Base-by-base conservation (phyloP, 2,329 filamentous ascomycete genomes). In the Anthostomella pinea region DNA sequence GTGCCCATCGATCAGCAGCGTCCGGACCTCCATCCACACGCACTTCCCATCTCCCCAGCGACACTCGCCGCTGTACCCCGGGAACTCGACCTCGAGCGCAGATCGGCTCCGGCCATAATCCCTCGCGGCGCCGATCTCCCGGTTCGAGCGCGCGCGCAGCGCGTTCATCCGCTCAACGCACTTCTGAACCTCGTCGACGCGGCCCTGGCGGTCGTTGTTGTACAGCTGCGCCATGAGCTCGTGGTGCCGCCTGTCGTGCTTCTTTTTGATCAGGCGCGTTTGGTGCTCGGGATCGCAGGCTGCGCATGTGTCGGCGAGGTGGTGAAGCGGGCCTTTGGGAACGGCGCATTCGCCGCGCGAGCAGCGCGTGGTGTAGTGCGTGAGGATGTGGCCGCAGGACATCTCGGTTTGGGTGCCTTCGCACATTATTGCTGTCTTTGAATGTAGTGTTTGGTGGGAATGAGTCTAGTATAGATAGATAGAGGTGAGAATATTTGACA, bases 281-380 rank as follows among this genome's bases (percentile, higher is more conserved):
- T n/a, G n/a, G 14, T 25, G 13, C 20, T 51, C 50, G 0, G 58
- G 54, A 32, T 67, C 62, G 41, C 65, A 68, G 5, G 43, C 33
- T 6, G 62, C 57, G 47, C 64, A 68, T n/a, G 58, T 63, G 44
- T 64, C 62, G 26, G 57, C 39, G 27, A 67, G 33, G 36, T 53
- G 54, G 9, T 38, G 40, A 16, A 37, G 39, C 20, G 45, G 41
- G 5, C 34, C 39, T 13, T 26, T 21, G 6, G 25, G 32, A 1
- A 27, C 23, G 14, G 33, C 13, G 18, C 34, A 48, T n/a, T 23
- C n/a, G 4, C 19, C n/a, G 4, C 19, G 24, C 33, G 28, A 21
- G 30, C 46, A 51, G 25, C 33, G 45, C 21, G 34, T 16, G 6
- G 16, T 34, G 27, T 49, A 44, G 31, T 46, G 37, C 15, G 35